phyloP scores from a whole-genome alignment of 2,329 filamentous ascomycete species.

The Hypoxylon sp. region DNA sequence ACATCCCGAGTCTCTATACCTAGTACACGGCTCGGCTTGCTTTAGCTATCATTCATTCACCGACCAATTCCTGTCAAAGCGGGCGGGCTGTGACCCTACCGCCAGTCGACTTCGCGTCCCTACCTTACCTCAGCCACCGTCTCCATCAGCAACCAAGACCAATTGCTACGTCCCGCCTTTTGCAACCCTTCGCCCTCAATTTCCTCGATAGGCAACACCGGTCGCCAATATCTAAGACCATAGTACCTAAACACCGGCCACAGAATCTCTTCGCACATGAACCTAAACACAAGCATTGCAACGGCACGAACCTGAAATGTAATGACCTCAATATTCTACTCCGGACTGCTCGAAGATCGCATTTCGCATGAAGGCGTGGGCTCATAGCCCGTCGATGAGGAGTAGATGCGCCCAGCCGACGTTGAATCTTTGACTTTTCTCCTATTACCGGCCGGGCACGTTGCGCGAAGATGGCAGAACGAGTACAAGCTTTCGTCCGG shows the following conservation, averaged over 20 bases:
- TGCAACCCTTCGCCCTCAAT: conserved; percentile 34
- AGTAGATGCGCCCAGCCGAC: conserved; percentile 50
- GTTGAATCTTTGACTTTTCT: conserved; percentile 42
- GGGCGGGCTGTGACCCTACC: conserved; percentile 32
- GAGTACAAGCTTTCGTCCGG: conserved; percentile 87
- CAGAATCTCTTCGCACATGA: conserved; percentile 9
- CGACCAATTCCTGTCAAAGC: conserved; percentile 27
- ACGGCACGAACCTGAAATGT: conserved; percentile 41
- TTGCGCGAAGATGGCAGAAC: conserved; percentile 55
- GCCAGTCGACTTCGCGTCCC: conserved; percentile 24
- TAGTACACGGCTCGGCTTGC: conserved; percentile 2
- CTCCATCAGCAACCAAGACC: conserved; percentile 38
- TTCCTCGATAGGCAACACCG: conserved; percentile 27
- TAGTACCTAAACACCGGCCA: conserved; percentile 11
- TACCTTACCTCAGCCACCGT: conserved; percentile 37
- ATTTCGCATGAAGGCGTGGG: conserved; percentile 46
- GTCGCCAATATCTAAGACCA: conserved; percentile 17
- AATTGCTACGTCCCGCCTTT: conserved; percentile 38
- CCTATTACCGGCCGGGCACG: conserved; percentile 42
- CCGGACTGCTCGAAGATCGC: conserved; percentile 39
- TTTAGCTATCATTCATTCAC: conserved; percentile 16
- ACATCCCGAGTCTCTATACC: neutral
- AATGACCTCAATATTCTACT: conserved; percentile 35
- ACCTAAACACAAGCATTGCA: conserved; percentile 1
- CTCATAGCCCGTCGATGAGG: conserved; percentile 49